Evolutionary conservation across 116 monocot species (phyloP).

Genomic region (Papilionanthe hybrid): DNA sequence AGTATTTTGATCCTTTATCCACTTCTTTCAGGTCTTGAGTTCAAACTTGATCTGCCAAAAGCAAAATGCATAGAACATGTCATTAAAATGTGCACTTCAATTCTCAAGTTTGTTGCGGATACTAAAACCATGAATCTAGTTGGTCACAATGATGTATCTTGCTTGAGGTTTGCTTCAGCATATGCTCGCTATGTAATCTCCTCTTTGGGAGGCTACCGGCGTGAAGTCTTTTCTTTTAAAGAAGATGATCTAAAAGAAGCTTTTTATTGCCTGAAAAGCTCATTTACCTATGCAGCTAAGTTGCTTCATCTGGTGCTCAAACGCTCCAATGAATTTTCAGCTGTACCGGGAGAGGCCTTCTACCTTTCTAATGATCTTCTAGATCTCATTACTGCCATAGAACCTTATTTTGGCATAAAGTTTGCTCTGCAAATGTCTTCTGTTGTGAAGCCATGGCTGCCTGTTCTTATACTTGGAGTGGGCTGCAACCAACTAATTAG

Average conservation of each 20-base stretch:
- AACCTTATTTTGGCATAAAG: slow-evolving; percentile 28
- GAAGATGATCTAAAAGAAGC: slow-evolving; percentile 38
- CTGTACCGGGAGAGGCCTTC: slow-evolving; percentile 37
- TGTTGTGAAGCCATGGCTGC: slow-evolving; percentile 60
- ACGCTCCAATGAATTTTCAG: slow-evolving; percentile 21
- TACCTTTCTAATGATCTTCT: slow-evolving; percentile 60
- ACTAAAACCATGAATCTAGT: slow-evolving; percentile 24
- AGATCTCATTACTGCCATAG: slow-evolving; percentile 48
- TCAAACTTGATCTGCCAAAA: slow-evolving; percentile 18
- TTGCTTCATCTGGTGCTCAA: slow-evolving; percentile 51
- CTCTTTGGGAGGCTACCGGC: slow-evolving; percentile 17
- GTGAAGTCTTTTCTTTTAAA: slow-evolving; percentile 15
- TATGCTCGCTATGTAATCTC: slow-evolving; percentile 29
- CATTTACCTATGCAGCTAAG: slow-evolving; percentile 66
- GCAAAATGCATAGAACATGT: slow-evolving; percentile 30
- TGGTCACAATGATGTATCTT: slow-evolving; percentile 26
- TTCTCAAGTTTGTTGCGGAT: slow-evolving; percentile 58
- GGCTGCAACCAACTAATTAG: slow-evolving; percentile 43
- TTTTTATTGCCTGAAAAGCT: slow-evolving; percentile 36
- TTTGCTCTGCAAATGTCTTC: slow-evolving; percentile 32
- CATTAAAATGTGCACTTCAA: slow-evolving; percentile 28
- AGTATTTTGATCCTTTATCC: background rate
- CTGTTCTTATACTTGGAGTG: slow-evolving; percentile 55
- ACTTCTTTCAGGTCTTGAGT: slow-evolving; percentile 18
- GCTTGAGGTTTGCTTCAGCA: slow-evolving; percentile 45